Evolutionary conservation across 345 rosid genomes (phyloP).

Genomic region (Corymbia maculata): DNA sequence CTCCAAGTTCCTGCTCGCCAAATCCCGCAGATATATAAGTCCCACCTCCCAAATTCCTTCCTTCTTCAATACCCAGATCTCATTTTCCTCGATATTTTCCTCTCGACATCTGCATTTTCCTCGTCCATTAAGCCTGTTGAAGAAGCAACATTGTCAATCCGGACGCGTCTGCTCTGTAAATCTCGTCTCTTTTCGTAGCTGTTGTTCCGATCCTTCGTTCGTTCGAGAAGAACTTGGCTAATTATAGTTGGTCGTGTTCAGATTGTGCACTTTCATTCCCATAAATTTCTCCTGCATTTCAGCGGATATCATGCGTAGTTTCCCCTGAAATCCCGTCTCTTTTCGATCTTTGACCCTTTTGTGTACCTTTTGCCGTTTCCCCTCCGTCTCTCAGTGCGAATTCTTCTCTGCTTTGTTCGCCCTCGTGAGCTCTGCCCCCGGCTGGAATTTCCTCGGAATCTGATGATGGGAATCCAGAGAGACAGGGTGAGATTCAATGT

Average conservation of each 20-base stretch:
- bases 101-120: background rate
- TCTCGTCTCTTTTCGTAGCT: background rate
- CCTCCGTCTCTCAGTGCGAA: background rate
- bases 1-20: conserved; percentile 12
- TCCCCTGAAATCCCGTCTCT: background rate
- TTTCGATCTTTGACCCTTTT: background rate
- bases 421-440: background rate
- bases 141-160: background rate
- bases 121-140: background rate
- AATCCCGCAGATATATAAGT: conserved; percentile 9
- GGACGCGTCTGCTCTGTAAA: background rate
- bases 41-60: conserved; percentile 18
- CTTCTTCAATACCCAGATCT: conserved; percentile 36
- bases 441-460: background rate
- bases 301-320: background rate
- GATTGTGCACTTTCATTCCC: background rate
- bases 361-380: background rate
- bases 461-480: conserved; percentile 54
- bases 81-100: conserved; percentile 1
- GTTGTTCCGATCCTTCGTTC: background rate
- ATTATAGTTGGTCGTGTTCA: background rate
- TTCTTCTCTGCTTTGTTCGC: background rate
- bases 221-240: background rate
- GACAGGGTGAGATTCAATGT: conserved; percentile 82
- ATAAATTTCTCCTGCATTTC: background rate